These are phyloP conservation scores for Niebla homalea DNA, from an alignment of 495 filamentous ascomycete species.

Conservation along the genomic window DNA sequence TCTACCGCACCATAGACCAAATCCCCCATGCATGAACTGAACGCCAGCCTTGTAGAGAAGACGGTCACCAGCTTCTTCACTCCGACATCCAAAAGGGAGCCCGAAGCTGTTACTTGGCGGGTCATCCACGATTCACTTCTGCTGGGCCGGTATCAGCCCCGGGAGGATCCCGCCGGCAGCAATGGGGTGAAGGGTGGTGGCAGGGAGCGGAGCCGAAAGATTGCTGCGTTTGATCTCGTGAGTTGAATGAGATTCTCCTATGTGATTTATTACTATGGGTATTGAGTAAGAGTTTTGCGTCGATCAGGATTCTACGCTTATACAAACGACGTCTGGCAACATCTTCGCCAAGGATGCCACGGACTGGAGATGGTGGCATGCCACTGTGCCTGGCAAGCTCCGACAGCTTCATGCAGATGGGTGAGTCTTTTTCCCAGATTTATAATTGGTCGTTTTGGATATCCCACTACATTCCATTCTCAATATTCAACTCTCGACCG, in stretches of 20 bases:
- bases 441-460: not conserved
- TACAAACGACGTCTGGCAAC: constrained; percentile 67
- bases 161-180: constrained; percentile 12
- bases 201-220: constrained; percentile 34
- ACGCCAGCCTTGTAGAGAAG: constrained; percentile 32
- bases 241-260: constrained; percentile 19
- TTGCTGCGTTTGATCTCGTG: constrained; percentile 89
- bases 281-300: not conserved
- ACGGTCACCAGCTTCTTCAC: constrained; percentile 80
- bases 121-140: constrained; percentile 56
- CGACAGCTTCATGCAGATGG: constrained; percentile 56
- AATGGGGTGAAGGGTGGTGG: constrained; percentile 5
- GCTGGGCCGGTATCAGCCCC: constrained; percentile 54
- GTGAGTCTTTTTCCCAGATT: constrained; percentile 31
- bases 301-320: constrained; percentile 74
- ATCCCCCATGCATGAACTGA: no score
- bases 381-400: constrained; percentile 50
- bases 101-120: constrained; percentile 63
- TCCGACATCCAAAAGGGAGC: constrained; percentile 71
- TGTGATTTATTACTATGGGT: not conserved
- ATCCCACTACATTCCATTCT: not conserved
- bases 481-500: not conserved
- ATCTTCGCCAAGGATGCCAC: constrained; percentile 51
- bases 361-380: constrained; percentile 96
- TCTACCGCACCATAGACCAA: constrained; percentile 2